phyloP scores from a whole-genome alignment of 441 rosid species.

The Populus hybrid region DNA sequence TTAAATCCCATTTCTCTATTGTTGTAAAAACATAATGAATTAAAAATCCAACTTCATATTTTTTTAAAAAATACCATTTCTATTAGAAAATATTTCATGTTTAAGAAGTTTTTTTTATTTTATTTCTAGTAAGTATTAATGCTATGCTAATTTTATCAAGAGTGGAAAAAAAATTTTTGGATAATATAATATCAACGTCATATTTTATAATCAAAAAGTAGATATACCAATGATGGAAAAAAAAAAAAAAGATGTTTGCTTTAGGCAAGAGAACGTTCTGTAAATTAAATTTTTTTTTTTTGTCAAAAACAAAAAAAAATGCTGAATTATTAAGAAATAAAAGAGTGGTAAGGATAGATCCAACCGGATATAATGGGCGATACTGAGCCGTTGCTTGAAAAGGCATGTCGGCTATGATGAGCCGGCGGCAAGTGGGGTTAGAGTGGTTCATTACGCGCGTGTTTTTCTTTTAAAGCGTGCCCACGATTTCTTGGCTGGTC shows the following conservation, averaged over 20 bases:
- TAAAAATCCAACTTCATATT: too few species aligned
- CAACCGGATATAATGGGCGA: conserved; percentile 28
- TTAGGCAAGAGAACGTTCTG: not conserved
- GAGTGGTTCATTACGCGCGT: conserved; percentile 48
- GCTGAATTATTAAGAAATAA: not conserved
- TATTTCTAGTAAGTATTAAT: too few species aligned
- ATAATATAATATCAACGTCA: too few species aligned
- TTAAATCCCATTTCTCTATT: too few species aligned
- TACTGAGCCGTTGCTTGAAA: conserved; percentile 30
- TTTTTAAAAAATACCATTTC: too few species aligned
- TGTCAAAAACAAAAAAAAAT: not conserved
- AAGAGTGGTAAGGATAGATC: conserved; percentile 22
- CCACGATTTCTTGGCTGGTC: conserved; percentile 15
- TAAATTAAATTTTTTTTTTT: not conserved
- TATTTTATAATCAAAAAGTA: too few species aligned
- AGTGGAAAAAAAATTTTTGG: too few species aligned
- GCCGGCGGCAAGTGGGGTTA: conserved; percentile 55
- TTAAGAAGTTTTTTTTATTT: too few species aligned
- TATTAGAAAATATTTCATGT: too few species aligned
- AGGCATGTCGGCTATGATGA: conserved; percentile 32
- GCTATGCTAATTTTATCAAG: too few species aligned
- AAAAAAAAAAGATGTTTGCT: not conserved
- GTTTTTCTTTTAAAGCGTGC: conserved; percentile 52
- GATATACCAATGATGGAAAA: too few species aligned
- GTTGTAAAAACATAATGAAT: too few species aligned